Evolutionary conservation across 1,284 basidiomycete species (phyloP).

Genomic region (Puccinia polysora): DNA sequence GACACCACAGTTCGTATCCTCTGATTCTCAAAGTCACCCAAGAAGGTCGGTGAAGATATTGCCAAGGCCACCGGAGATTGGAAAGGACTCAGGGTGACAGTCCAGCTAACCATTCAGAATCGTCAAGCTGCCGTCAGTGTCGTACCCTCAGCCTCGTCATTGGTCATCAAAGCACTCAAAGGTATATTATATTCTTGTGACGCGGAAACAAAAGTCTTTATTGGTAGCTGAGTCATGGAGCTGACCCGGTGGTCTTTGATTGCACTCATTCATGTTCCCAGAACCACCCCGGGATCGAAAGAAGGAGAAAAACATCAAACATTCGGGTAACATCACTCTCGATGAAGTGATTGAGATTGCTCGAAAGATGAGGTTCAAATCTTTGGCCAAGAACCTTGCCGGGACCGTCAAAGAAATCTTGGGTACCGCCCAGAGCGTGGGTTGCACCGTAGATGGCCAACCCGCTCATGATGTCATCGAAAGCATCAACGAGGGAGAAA

Average conservation of each 20-base stretch:
- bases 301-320: constrained; percentile 99
- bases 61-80: constrained; percentile 97
- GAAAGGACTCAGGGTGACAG: constrained; percentile 99
- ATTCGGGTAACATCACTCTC: constrained; percentile 87
- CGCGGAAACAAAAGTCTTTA: no score
- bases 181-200: no score
- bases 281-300: constrained; percentile 99
- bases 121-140: constrained; percentile 96
- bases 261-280: constrained; percentile 55
- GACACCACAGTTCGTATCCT: constrained; percentile 9
- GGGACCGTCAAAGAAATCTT: constrained; percentile 72
- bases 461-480: constrained; percentile 94
- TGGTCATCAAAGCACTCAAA: constrained; percentile 98
- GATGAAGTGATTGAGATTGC: constrained; percentile 95
- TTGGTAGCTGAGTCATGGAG: background rate
- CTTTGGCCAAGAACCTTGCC: constrained; percentile 83
- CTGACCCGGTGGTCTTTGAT: no score
- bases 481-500: constrained; percentile 87
- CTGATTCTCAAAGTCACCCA: constrained; percentile 71
- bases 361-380: constrained; percentile 93
- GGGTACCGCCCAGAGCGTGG: constrained; percentile 69
- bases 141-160: constrained; percentile 93
- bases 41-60: constrained; percentile 99
- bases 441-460: constrained; percentile 92
- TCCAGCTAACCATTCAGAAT: constrained; percentile 99